Conservation (phyloP, 75 land plant genomes). For the Sequoiadendron giganteum region DNA sequence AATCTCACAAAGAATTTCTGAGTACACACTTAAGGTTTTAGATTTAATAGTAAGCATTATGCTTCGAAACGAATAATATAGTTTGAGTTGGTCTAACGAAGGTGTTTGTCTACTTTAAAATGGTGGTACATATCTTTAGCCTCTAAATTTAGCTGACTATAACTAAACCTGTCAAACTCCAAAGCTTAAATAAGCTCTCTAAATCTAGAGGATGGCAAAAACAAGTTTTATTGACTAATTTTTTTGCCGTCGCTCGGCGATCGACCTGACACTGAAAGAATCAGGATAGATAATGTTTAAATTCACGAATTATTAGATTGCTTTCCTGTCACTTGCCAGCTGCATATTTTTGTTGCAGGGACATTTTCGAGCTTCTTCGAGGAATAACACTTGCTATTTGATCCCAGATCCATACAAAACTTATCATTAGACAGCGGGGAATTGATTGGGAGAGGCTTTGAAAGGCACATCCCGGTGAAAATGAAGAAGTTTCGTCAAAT, state of each 20-base stretch:
- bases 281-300: not conserved
- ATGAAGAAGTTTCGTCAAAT: not conserved
- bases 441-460: not conserved
- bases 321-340: not conserved
- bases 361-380: not conserved
- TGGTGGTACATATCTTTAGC: not conserved
- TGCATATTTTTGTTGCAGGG: not conserved
- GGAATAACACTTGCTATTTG: not conserved
- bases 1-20: too few relatives aligned
- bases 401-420: not conserved
- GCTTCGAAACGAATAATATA: too few relatives aligned
- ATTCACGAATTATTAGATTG: not conserved
- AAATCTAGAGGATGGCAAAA: not conserved
- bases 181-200: not conserved
- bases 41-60: too few relatives aligned
- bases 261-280: not conserved
- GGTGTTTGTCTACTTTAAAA: too few relatives aligned
- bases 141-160: not conserved
- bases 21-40: too few relatives aligned
- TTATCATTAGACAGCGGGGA: not conserved
- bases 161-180: not conserved
- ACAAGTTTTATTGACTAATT: not conserved
- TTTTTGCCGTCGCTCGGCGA: not conserved
- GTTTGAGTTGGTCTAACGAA: too few relatives aligned
- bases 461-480: not conserved